Conservation (phyloP, 164 flowering plant genomes). For the Paratinospora sagittata region DNA sequence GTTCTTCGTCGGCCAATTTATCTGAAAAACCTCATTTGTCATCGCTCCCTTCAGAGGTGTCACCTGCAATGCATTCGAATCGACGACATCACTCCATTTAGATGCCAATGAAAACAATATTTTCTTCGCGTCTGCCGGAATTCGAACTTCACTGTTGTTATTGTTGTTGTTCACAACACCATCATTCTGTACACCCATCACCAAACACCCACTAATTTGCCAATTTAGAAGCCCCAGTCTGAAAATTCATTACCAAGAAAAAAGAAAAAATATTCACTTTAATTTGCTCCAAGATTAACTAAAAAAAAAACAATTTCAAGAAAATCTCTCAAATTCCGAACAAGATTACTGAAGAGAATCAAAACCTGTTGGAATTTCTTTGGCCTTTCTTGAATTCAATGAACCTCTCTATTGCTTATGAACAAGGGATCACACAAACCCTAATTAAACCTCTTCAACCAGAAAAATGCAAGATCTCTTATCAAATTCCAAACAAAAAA, state of each 20-base stretch:
- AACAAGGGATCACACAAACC: neutral
- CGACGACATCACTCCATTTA: constrained; percentile 15
- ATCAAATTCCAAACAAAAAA: too few species aligned
- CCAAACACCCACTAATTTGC: neutral
- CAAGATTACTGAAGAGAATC: neutral
- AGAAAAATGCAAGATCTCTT: too few species aligned
- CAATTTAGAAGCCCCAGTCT: neutral
- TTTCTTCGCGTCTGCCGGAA: constrained; percentile 16
- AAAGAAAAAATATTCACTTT: neutral
- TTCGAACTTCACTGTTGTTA: constrained; percentile 8
- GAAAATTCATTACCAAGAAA: neutral
- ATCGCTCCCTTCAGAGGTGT: constrained; percentile 15
- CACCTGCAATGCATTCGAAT: constrained; percentile 12
- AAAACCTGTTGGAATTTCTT: neutral
- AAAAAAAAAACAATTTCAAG: too few species aligned
- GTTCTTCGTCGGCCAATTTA: constrained; percentile 12
- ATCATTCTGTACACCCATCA: constrained; percentile 11
- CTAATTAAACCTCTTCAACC: neutral
- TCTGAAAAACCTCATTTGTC: constrained; percentile 17
- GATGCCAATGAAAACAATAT: constrained; percentile 14
- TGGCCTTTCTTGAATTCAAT: neutral
- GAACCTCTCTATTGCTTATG: too few species aligned
- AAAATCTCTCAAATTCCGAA: neutral
- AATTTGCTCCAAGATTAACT: neutral
- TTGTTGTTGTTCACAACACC: constrained; percentile 9